These are phyloP conservation scores for Candida tropicalis DNA, from an alignment of 1,139 yeast species.

Conservation along the genomic window DNA sequence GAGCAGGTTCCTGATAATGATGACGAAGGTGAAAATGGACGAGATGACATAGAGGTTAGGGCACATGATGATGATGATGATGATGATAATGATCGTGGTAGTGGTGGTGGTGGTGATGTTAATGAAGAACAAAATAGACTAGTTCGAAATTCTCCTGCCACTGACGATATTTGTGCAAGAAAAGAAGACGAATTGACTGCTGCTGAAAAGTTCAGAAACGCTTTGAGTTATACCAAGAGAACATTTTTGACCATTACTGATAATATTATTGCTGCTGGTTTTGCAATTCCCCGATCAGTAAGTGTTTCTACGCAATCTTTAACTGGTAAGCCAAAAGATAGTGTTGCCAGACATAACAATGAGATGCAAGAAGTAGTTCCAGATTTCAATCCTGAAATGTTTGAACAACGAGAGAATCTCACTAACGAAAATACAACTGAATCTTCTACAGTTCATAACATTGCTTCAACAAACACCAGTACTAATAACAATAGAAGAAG, in stretches of 20 bases:
- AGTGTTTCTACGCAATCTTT: conserved; percentile 35
- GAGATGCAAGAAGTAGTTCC: conserved; percentile 7
- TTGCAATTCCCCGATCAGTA: conserved; percentile 60
- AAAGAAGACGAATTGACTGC: conserved; percentile 7
- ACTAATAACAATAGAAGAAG: conserved; percentile 28
- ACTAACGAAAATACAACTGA: neutral
- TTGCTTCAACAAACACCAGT: conserved; percentile 5
- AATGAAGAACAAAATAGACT: conserved; percentile 2
- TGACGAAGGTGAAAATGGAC: conserved; percentile 13
- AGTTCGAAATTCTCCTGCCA: neutral
- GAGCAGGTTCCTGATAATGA: conserved; percentile 27
- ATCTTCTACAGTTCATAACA: conserved; percentile 7
- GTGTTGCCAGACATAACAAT: too few species aligned
- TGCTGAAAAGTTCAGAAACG: conserved; percentile 11
- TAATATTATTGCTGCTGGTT: conserved; percentile 58
- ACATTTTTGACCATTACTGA: conserved; percentile 52
- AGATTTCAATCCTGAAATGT: conserved; percentile 7
- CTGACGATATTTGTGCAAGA: neutral
- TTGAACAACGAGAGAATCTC: neutral
- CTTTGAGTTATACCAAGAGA: conserved; percentile 34
- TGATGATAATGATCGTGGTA: neutral
- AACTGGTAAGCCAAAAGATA: conserved; percentile 5
- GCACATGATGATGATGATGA: neutral
- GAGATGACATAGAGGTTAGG: neutral
- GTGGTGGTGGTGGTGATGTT: neutral